phyloP scores from a whole-genome alignment of 2,329 filamentous ascomycete genomes.

The Colletotrichum tabaci region DNA sequence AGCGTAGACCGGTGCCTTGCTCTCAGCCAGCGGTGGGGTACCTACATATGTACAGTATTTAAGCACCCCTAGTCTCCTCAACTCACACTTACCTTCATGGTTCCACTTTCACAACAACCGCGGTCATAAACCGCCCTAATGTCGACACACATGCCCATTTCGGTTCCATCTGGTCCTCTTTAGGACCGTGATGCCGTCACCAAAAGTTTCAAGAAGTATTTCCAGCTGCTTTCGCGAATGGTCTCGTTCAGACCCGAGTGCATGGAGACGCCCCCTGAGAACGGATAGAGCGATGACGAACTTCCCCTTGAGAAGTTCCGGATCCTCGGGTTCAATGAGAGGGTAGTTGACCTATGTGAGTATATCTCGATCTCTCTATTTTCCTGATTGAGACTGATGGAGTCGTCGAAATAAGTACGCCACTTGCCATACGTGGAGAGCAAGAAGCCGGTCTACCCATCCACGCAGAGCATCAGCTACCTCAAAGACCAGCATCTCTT shows the following conservation, averaged over 20 bases:
- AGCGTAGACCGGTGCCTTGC: too few relatives aligned
- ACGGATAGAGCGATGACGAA: not conserved
- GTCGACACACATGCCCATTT: slow-evolving; percentile 2
- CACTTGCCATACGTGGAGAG: slow-evolving; percentile 8
- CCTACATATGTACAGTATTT: too few relatives aligned
- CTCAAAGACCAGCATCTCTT: not conserved
- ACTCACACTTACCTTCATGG: slow-evolving; percentile 22
- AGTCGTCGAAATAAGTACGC: not conserved
- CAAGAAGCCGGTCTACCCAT: not conserved
- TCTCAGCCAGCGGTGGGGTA: too few relatives aligned
- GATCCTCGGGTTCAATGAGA: not conserved
- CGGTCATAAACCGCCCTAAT: not conserved
- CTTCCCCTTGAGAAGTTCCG: not conserved
- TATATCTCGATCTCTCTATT: not conserved
- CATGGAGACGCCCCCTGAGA: not conserved
- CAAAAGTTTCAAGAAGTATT: not conserved
- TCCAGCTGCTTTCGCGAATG: not conserved
- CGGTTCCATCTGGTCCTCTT: not conserved
- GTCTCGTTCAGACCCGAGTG: not conserved
- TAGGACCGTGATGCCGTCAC: not conserved
- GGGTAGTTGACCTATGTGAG: not conserved
- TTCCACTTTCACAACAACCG: not conserved
- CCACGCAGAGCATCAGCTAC: slow-evolving; percentile 3
- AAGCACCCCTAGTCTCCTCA: slow-evolving; percentile 1
- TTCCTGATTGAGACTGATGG: not conserved